A percentile compares a stretch with the other conserved stretches of the same genome.
Evolutionary conservation across 345 rosid species (phyloP).

Genomic region (Brassica napus): Da-Ae NC_063447.1:54954001-54954500

Average conservation of each 20-base stretch:
- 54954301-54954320: conserved; percentile 57
- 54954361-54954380: conserved; percentile 3
- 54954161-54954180: conserved; percentile 99
- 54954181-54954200: conserved; percentile 96
- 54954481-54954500: conserved; percentile 99
- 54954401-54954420: conserved; percentile 99
- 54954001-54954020: conserved; percentile 98
- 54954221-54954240: conserved; percentile 99
- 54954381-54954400: conserved; percentile 56
- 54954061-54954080: conserved; percentile 98
- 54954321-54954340: conserved; percentile 2
- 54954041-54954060: conserved; percentile 98
- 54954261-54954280: conserved; percentile 97
- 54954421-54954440: conserved; percentile 97
- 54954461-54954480: conserved; percentile 99
- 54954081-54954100: conserved; percentile 95
- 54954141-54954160: conserved; percentile 97
- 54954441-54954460: conserved; percentile 97
- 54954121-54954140: conserved; percentile 97
- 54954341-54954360: background rate
- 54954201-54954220: conserved; percentile 98
- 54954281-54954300: conserved; percentile 99
- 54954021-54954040: conserved; percentile 98
- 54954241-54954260: conserved; percentile 97
- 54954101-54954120: conserved; percentile 98